These are phyloP conservation scores for Pecoramyces ruminantium DNA, from an alignment of 192 early-diverging fungal genomes.

Conservation along the genomic window DNA sequence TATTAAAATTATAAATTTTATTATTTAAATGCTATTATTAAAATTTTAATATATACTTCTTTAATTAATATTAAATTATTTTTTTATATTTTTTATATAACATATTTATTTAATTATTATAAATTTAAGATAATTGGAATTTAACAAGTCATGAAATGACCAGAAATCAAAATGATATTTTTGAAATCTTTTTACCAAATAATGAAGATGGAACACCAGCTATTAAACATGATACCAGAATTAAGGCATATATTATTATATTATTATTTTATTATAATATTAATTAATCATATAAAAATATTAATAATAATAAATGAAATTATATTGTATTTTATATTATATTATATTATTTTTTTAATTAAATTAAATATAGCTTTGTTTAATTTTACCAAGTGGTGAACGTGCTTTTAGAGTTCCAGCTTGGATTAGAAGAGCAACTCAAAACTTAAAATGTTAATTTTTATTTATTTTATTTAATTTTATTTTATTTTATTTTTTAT, in stretches of 20 bases:
- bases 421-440: conserved; percentile 66
- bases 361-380: neutral
- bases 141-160: conserved; percentile 53
- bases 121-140: conserved; percentile 48
- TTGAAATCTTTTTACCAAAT: conserved; percentile 52
- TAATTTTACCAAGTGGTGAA: neutral
- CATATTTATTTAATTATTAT: neutral
- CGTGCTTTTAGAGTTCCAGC: conserved; percentile 73
- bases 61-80: too few species aligned
- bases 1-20: too few species aligned
- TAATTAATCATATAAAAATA: neutral
- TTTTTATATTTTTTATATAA: too few species aligned
- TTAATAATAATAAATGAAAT: too few species aligned
- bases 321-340: too few species aligned
- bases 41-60: too few species aligned
- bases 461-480: too few species aligned
- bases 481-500: conserved; percentile 59
- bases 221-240: conserved; percentile 73
- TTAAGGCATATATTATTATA: conserved; percentile 65
- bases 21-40: too few species aligned
- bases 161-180: conserved; percentile 67
- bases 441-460: conserved; percentile 61
- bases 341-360: too few species aligned
- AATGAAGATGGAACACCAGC: conserved; percentile 32
- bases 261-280: too few species aligned